Percentiles rank a stretch among this genome's conserved stretches.
Conservation (phyloP, 2,329 filamentous ascomycete species). For the Sporothrix protearum region DNA sequence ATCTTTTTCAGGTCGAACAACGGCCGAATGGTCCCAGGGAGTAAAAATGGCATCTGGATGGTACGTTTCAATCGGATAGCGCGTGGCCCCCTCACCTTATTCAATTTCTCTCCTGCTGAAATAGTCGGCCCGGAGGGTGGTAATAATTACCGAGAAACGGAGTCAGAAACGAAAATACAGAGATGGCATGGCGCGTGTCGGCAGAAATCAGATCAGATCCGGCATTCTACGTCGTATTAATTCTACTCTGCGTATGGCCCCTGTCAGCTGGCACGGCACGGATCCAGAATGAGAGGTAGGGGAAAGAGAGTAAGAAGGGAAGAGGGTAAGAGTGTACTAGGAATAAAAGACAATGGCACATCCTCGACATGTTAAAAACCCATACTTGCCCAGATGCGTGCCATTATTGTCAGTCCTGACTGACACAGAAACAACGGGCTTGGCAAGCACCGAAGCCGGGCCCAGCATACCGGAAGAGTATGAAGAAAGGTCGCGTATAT, state of each 20-base stretch:
- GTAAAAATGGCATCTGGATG: not conserved
- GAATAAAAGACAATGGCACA: not conserved
- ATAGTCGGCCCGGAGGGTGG: not conserved
- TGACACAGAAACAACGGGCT: not conserved
- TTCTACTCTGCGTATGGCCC: not conserved
- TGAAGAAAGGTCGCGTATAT: not conserved
- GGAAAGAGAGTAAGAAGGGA: not conserved
- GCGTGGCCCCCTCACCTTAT: not conserved
- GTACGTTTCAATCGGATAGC: not conserved
- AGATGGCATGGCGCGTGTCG: not conserved
- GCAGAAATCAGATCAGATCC: not conserved
- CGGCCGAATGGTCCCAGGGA: not conserved
- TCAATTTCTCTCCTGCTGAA: not conserved
- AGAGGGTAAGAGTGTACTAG: too few species aligned
- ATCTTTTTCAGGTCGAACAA: not conserved
- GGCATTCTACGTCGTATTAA: not conserved
- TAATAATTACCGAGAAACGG: not conserved
- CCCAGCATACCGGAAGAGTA: not conserved
- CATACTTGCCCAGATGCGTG: not conserved
- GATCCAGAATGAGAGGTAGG: not conserved
- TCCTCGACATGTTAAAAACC: not conserved
- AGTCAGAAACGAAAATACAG: not conserved
- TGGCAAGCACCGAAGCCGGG: not conserved
- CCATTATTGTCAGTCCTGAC: constrained; percentile 9
- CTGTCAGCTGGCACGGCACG: not conserved